These are phyloP conservation scores for Cadophora malorum DNA, from an alignment of 2,329 filamentous ascomycete species.

Conservation along the genomic window DNA sequence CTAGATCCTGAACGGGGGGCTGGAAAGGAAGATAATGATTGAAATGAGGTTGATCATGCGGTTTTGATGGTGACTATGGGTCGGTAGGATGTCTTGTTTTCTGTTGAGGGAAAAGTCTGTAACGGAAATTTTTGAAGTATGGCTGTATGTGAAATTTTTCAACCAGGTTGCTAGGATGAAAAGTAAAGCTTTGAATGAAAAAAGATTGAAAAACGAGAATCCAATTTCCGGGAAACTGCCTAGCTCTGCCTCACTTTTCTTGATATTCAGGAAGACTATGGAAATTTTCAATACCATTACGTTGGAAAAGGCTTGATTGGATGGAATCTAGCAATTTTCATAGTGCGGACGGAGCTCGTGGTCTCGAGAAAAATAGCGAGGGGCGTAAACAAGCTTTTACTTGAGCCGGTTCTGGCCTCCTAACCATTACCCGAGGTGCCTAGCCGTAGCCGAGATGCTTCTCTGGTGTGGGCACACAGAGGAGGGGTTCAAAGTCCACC, in stretches of 20 bases:
- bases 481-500: not conserved
- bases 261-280: not conserved
- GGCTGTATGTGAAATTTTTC: not conserved
- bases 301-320: not conserved
- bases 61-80: too few species aligned
- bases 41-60: too few species aligned
- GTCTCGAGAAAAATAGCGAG: not conserved
- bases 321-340: not conserved
- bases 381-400: conserved; percentile 11
- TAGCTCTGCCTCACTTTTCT: conserved; percentile 1
- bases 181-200: not conserved
- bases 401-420: conserved; percentile 13
- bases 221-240: not conserved
- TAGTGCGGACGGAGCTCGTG: not conserved
- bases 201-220: not conserved
- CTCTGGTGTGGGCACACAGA: conserved; percentile 13
- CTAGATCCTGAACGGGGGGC: too few species aligned
- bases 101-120: not conserved
- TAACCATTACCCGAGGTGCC: conserved; percentile 1
- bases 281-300: conserved; percentile 8
- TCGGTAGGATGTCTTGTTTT: too few species aligned
- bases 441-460: conserved; percentile 10
- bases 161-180: not conserved
- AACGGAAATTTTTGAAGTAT: not conserved
- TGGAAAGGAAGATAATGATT: too few species aligned